Conservation (phyloP, 2,329 filamentous ascomycete genomes). For the Pyrenophora graminea region DNA sequence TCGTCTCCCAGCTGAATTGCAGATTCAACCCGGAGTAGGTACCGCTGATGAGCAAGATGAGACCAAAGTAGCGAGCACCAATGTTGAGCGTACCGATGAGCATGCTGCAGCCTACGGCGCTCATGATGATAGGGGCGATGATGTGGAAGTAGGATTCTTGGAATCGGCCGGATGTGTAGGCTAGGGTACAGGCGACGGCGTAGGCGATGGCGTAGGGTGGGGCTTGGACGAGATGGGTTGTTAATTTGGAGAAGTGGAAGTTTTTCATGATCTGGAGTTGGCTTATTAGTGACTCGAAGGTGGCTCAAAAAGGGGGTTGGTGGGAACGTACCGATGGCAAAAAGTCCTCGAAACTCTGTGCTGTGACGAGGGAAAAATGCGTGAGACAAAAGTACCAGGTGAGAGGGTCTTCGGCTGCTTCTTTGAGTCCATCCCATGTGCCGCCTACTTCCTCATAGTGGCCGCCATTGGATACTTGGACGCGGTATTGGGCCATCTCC, state of each 20-base stretch:
- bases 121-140: conserved; percentile 27
- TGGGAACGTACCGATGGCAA: conserved; percentile 30
- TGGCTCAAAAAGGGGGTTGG: neutral
- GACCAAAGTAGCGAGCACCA: conserved; percentile 37
- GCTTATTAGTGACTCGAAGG: neutral
- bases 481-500: conserved; percentile 36
- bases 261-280: conserved; percentile 24
- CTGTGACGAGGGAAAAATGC: conserved; percentile 46
- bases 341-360: conserved; percentile 42
- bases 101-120: conserved; percentile 28
- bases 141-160: conserved; percentile 39
- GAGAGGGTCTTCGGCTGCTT: conserved; percentile 47
- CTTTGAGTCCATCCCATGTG: conserved; percentile 45
- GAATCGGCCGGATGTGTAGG: conserved; percentile 35
- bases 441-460: conserved; percentile 49
- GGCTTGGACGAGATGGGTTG: conserved; percentile 50
- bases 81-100: conserved; percentile 38
- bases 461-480: conserved; percentile 36
- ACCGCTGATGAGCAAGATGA: conserved; percentile 40
- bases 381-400: conserved; percentile 49
- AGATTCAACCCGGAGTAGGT: conserved; percentile 49
- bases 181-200: conserved; percentile 25
- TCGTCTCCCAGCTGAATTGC: conserved; percentile 51
- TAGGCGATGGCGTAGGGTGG: conserved; percentile 47
- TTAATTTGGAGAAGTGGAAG: conserved; percentile 20